A percentile compares a stretch with the other conserved stretches of the same genome.
Conservation (phyloP, 2,329 filamentous ascomycete species). For the Didymella pomorum region DNA sequence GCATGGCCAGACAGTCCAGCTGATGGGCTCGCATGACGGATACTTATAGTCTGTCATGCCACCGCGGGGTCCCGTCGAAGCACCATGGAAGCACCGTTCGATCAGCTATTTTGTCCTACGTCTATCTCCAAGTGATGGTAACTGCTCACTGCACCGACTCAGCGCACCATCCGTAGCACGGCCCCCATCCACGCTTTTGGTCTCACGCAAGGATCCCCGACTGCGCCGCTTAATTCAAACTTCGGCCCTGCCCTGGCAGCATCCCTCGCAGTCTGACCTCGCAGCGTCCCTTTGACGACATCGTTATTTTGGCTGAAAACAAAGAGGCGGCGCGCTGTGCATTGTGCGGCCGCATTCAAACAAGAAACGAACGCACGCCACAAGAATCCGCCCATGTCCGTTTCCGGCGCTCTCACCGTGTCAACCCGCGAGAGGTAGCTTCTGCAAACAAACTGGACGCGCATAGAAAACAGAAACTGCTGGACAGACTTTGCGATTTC, state of each 20-base stretch:
- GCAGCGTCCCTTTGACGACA: slow-evolving; percentile 13
- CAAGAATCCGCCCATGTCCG: slow-evolving; percentile 17
- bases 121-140: neutral
- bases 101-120: neutral
- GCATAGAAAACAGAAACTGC: slow-evolving; percentile 19
- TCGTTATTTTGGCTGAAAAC: slow-evolving; percentile 18
- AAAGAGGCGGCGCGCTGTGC: slow-evolving; percentile 22
- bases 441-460: slow-evolving; percentile 20
- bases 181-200: slow-evolving; percentile 13
- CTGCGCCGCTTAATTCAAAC: slow-evolving; percentile 17
- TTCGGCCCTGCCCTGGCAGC: slow-evolving; percentile 16
- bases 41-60: slow-evolving; percentile 21
- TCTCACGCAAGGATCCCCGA: slow-evolving; percentile 18
- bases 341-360: slow-evolving; percentile 20
- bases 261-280: slow-evolving; percentile 7
- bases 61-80: slow-evolving; percentile 8
- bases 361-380: slow-evolving; percentile 19
- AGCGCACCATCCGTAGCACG: slow-evolving; percentile 17
- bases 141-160: slow-evolving; percentile 11
- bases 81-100: slow-evolving; percentile 1
- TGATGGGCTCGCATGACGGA: slow-evolving; percentile 20
- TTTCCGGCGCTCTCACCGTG: slow-evolving; percentile 15
- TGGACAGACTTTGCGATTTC: slow-evolving; percentile 9
- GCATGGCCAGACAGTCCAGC: slow-evolving; percentile 14
- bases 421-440: slow-evolving; percentile 16